Evolutionary conservation across 2,329 filamentous ascomycete species (phyloP), one percentile per base, ranked within the genome.

Genomic region (Monosporascus sp.): DNA sequence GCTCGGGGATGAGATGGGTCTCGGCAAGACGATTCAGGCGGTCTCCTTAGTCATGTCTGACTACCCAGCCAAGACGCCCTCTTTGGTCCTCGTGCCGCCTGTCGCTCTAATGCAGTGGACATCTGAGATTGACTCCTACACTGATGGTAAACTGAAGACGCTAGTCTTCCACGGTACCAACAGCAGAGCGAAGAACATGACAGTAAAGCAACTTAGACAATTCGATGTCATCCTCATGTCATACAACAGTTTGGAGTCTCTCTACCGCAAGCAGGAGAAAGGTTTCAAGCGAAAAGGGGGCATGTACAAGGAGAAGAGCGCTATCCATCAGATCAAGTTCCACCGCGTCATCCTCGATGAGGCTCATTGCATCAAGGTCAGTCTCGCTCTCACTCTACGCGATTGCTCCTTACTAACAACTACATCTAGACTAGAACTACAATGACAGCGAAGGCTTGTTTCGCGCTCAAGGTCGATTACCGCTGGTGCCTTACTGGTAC

Each of bases 31-130:
- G 0, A 97, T 99, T 49, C 94, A 99, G 71, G 93, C 94, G 2
- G 94, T 99, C 19, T 97, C 93, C 3, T 81, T 99, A 45, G 91
- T 99, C 71, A 97, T 97, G 94, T 97, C 93, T 1, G 92, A 97
- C 68, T 97, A 90, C 64, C 93, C 92, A 3, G 88, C 86, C 22
- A 88, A 87, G 61, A 75, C 87, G 52, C 93, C 94, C 1, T 89
- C 91, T 0, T 78, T 97, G 4, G 92, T 97, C 1, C 80, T 97
- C 36, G 91, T 96, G 1, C 93, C 93, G 0, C 93, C 93, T 0
- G 93, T 97, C 41, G 93, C 93, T 41, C 74, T 97, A 49, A 95
- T 97, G 88, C 93, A 97, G 67, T 97, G 93, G 93, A 88, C 87
- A 60, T 82, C 84, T 6, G 89, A 93, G 71, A 92, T 93, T 55